Percentiles rank a stretch among this genome's conserved stretches.
These are phyloP conservation scores for Gossypium thurberi DNA, from an alignment of 345 rosid species.

Conservation along the genomic window DNA sequence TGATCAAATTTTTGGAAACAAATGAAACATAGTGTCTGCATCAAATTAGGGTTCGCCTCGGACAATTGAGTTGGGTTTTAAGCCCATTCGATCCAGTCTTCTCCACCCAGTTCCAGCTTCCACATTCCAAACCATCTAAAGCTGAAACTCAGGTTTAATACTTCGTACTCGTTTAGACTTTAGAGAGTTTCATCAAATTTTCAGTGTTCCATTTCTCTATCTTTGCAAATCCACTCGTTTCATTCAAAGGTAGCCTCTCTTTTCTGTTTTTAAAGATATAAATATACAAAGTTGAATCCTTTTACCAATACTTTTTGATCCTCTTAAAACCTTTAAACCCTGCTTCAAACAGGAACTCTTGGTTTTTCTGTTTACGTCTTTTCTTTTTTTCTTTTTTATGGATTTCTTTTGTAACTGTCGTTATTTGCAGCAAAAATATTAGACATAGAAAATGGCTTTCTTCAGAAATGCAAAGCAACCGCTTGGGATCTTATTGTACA, in stretches of 20 bases:
- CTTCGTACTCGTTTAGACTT: not conserved
- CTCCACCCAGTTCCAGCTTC: not conserved
- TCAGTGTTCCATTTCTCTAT: not conserved
- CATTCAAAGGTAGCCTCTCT: not conserved
- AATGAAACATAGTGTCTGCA: not conserved
- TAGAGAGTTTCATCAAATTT: not conserved
- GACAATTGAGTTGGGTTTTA: not conserved
- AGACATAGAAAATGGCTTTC: conserved; percentile 38
- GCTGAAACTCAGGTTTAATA: not conserved
- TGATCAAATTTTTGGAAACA: too few relatives aligned
- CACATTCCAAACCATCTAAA: not conserved
- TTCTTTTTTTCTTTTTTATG: not conserved
- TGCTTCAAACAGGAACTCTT: not conserved
- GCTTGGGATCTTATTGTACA: conserved; percentile 27
- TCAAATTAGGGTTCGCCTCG: not conserved
- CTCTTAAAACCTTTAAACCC: conserved; percentile 11
- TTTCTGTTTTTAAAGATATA: not conserved
- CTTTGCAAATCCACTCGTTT: not conserved
- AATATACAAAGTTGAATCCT: not conserved
- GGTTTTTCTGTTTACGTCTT: not conserved
- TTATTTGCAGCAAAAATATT: not conserved
- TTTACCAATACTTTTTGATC: not conserved
- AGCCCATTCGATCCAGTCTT: not conserved
- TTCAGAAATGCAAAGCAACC: conserved; percentile 44
- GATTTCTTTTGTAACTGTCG: not conserved